These are phyloP conservation scores for Brachypodium distachyon DNA, from an alignment of 202 grass and related monocot species.

Conservation along the genomic window DNA sequence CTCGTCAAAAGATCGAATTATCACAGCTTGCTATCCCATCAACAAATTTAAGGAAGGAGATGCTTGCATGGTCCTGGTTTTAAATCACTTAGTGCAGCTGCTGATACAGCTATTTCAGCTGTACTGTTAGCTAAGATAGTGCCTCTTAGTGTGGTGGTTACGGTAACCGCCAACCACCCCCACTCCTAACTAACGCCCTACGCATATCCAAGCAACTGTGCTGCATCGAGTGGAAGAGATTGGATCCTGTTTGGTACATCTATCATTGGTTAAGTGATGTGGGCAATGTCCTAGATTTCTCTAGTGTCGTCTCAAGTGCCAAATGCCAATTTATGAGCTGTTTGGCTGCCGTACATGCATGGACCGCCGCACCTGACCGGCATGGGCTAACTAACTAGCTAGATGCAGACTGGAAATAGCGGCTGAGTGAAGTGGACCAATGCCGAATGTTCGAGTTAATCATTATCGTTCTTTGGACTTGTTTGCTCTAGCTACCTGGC, in stretches of 20 bases:
- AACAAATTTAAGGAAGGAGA: not conserved
- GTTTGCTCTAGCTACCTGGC: too few relatives aligned
- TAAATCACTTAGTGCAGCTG: not conserved
- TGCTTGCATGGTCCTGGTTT: not conserved
- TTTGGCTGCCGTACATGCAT: not conserved
- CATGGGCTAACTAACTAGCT: not conserved
- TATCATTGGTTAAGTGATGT: not conserved
- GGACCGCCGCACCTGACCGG: not conserved
- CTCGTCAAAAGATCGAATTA: not conserved
- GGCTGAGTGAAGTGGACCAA: not conserved
- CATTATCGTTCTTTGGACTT: not conserved
- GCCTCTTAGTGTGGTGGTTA: not conserved
- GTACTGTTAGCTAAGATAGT: not conserved
- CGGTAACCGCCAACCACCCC: not conserved
- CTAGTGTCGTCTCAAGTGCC: not conserved
- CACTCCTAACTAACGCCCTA: not conserved
- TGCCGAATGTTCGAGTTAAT: not conserved
- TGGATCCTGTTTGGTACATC: not conserved
- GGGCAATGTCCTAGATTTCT: not conserved
- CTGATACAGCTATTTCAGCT: not conserved
- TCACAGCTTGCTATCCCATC: not conserved
- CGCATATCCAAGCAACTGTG: not conserved
- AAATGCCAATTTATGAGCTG: not conserved
- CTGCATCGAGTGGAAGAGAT: not conserved
- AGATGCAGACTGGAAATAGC: not conserved